Base-by-base conservation (phyloP, 352 stramenopile species). In the Globisporangium irregulare region DNA sequence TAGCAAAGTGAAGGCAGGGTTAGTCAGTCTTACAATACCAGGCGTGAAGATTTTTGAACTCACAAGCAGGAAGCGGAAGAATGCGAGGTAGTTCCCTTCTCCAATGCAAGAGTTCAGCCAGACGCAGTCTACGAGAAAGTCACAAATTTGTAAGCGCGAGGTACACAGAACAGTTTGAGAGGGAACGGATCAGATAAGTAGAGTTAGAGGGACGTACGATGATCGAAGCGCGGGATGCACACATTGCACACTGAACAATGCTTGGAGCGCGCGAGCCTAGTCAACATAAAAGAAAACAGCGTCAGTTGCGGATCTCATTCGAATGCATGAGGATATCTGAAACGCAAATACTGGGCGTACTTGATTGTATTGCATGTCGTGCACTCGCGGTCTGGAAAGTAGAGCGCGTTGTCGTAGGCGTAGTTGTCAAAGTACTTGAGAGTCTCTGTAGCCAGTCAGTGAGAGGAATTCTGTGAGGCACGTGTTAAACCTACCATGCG, bases 61-160 rank as follows among this genome's bases (percentile, higher is more conserved):
- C 53, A 92, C 84, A 62, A 74, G 18, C 4, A 92, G 62, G 60
- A 90, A 92, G 32, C 72, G 73, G 24, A 92, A 62, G 55, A 92
- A 92, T 1, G 69, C 54, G 4, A 70, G 29, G 69, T 92, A 74
- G 64, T 92, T 92, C 15, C 71, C 68, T 65, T 92, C 84, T 18
- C 84, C 84, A 51, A 92, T 75, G 70, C 84, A 92, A 14, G 73
- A 62, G 66, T 92, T 90, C 27, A 92, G 72, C 81, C 81, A 92
- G 9, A 84, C 73, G 22, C 79, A 88, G 62, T 86, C 73, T 83
- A 59, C 3, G 34, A 34, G 10, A 20, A 1, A 7, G 8, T 20
- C 24, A 59, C 14, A 58, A 34, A 1, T 5, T 56, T 25, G 9
- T 34, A 27, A 57, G n/a, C 18, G 15, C 18, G 43, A 22, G 43